Percentiles rank a stretch among this genome's conserved stretches.
Evolutionary conservation across 495 filamentous ascomycete species (phyloP).

Genomic region (Lichina pygmaea): DNA sequence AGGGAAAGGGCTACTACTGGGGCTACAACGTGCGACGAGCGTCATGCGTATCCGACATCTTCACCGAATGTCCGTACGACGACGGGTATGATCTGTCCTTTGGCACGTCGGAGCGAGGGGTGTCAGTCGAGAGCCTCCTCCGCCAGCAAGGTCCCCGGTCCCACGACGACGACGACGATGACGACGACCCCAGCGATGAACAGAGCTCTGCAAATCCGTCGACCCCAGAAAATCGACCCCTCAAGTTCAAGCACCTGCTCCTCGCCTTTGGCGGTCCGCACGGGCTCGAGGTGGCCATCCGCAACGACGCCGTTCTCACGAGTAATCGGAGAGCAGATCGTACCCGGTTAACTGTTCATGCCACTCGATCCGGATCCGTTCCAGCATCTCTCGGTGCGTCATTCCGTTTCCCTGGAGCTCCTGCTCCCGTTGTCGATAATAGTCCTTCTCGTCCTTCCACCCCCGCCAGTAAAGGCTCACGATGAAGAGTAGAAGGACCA

Average conservation of each 20-base stretch:
- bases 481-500: too few relatives aligned
- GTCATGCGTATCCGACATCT: slow-evolving; percentile 29
- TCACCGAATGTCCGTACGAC: slow-evolving; percentile 34
- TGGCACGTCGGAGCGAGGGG: slow-evolving; percentile 48
- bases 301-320: slow-evolving; percentile 19
- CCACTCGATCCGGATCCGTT: too few relatives aligned
- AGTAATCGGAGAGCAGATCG: too few relatives aligned
- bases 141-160: not conserved
- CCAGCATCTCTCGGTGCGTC: too few relatives aligned
- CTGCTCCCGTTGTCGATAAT: too few relatives aligned
- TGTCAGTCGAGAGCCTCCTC: slow-evolving; percentile 13
- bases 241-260: slow-evolving; percentile 32
- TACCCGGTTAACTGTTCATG: too few relatives aligned
- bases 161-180: not conserved
- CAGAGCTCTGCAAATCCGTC: slow-evolving; percentile 3
- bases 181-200: slow-evolving; percentile 7
- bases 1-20: slow-evolving; percentile 51
- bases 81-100: slow-evolving; percentile 41
- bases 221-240: not conserved
- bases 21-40: slow-evolving; percentile 37
- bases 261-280: slow-evolving; percentile 47
- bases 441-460: slow-evolving; percentile 6
- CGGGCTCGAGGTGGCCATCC: slow-evolving; percentile 41
- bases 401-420: too few relatives aligned
- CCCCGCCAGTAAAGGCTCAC: slow-evolving; percentile 14